Evolutionary conservation across 805 yeast genomes (phyloP).

Genomic region (Hemisphaericaspora nanyangensis): DNA sequence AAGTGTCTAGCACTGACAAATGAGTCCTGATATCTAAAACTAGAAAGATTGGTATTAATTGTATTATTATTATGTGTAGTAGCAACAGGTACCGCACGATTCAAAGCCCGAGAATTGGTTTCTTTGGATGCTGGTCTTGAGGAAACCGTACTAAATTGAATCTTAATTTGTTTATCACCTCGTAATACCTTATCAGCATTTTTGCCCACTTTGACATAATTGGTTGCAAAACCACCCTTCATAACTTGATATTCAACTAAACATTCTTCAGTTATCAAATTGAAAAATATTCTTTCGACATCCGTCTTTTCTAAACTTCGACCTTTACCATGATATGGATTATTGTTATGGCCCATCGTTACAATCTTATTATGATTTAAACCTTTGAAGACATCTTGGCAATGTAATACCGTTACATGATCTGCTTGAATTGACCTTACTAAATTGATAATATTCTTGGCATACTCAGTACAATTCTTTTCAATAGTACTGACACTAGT

Average conservation of each 20-base stretch:
- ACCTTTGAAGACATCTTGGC: constrained; percentile 82
- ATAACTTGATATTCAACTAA: constrained; percentile 69
- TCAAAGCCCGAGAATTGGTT: not conserved
- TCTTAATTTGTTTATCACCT: constrained; percentile 43
- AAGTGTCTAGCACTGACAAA: constrained; percentile 17
- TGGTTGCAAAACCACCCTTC: constrained; percentile 75
- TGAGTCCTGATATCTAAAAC: constrained; percentile 17
- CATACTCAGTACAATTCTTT: constrained; percentile 65
- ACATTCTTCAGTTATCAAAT: constrained; percentile 61
- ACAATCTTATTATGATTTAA: constrained; percentile 59
- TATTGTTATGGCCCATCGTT: constrained; percentile 56
- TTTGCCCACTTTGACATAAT: constrained; percentile 64
- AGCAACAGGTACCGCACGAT: not conserved
- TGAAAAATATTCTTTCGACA: constrained; percentile 79
- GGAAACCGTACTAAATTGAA: constrained; percentile 41
- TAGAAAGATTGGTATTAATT: not conserved
- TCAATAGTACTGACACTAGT: constrained; percentile 36
- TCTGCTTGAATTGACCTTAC: constrained; percentile 53
- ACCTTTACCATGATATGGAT: constrained; percentile 70
- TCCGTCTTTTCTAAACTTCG: constrained; percentile 59
- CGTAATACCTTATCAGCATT: constrained; percentile 47
- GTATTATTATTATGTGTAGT: too few relatives aligned
- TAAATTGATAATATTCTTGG: constrained; percentile 55
- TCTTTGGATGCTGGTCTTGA: not conserved
- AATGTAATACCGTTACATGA: constrained; percentile 71